Percentiles rank a stretch among this genome's conserved stretches.
These are phyloP conservation scores for Penicillium sp. DNA, from an alignment of 2,329 filamentous ascomycete genomes.

Conservation along the genomic window DNA sequence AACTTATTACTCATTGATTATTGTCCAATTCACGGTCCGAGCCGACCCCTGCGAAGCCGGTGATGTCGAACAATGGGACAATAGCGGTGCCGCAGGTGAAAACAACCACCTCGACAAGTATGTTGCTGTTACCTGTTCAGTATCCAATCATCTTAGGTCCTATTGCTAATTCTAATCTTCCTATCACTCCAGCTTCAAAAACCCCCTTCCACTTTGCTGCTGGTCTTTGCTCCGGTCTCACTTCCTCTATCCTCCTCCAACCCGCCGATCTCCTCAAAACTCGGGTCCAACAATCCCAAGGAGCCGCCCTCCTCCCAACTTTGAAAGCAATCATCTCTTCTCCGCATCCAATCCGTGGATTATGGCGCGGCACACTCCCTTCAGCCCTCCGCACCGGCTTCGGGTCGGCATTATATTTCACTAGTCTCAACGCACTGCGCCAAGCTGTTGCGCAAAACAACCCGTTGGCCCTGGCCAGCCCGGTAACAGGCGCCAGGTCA, in stretches of 20 bases:
- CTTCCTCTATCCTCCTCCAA: conserved; percentile 86
- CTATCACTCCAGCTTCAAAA: conserved; percentile 36
- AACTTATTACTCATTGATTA: not conserved
- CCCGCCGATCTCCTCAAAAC: conserved; percentile 96
- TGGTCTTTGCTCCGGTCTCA: conserved; percentile 80
- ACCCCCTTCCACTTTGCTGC: conserved; percentile 78
- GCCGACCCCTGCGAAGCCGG: conserved; percentile 4
- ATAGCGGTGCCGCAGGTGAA: conserved; percentile 32
- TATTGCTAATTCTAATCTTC: conserved; percentile 1
- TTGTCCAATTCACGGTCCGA: not conserved
- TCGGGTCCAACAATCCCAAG: conserved; percentile 80
- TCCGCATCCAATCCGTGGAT: conserved; percentile 64
- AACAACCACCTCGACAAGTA: conserved; percentile 32
- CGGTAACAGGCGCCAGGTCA: conserved; percentile 31
- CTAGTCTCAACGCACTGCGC: conserved; percentile 79
- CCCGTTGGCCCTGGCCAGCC: conserved; percentile 40
- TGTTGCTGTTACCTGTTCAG: not conserved
- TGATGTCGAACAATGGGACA: conserved; percentile 35
- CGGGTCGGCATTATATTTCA: conserved; percentile 92
- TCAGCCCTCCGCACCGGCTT: conserved; percentile 91
- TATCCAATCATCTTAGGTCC: not conserved
- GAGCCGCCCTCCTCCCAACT: conserved; percentile 66
- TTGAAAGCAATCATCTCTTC: conserved; percentile 68
- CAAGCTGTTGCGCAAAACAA: conserved; percentile 56
- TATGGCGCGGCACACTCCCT: conserved; percentile 92